These are phyloP conservation scores for Calonectria pseudoturangicola DNA, from an alignment of 2,329 filamentous ascomycete species.

Conservation along the genomic window DNA sequence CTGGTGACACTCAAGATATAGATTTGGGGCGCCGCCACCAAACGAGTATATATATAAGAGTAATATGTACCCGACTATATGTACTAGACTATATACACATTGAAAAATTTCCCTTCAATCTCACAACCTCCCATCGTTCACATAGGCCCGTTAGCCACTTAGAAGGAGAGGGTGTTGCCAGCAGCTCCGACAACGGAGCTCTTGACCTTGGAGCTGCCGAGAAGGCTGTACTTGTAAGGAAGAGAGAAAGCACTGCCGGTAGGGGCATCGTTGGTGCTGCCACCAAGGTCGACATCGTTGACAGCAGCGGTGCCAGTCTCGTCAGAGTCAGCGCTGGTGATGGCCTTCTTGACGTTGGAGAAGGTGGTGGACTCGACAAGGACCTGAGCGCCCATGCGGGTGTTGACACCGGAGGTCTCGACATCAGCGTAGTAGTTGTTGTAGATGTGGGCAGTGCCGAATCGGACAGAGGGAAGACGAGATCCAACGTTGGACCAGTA, in stretches of 20 bases:
- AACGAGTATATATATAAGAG: conserved; percentile 6
- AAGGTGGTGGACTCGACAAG: conserved; percentile 75
- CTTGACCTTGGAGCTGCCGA: conserved; percentile 65
- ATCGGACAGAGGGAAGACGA: conserved; percentile 77
- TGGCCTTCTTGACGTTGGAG: conserved; percentile 60
- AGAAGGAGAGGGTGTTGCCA: conserved; percentile 62
- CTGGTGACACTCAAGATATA: background rate
- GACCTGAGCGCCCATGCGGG: conserved; percentile 72
- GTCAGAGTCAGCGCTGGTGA: conserved; percentile 64
- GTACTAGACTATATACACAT: conserved; percentile 24
- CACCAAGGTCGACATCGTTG: conserved; percentile 66
- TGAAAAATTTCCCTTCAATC: conserved; percentile 3
- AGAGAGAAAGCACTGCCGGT: conserved; percentile 70
- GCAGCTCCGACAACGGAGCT: conserved; percentile 60
- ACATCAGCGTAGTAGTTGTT: conserved; percentile 71
- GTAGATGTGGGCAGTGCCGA: conserved; percentile 78
- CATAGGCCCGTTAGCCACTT: conserved; percentile 40
- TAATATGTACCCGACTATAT: conserved; percentile 17
- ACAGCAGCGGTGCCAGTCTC: conserved; percentile 63
- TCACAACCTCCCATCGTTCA: background rate
- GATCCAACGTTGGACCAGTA: conserved; percentile 79
- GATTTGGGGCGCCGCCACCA: conserved; percentile 10
- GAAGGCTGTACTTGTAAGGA: conserved; percentile 70
- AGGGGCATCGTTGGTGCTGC: conserved; percentile 61
- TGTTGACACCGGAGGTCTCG: conserved; percentile 70